These are phyloP conservation scores for Neurospora cerealis DNA, from an alignment of 495 filamentous ascomycete species.

Conservation along the genomic window DNA sequence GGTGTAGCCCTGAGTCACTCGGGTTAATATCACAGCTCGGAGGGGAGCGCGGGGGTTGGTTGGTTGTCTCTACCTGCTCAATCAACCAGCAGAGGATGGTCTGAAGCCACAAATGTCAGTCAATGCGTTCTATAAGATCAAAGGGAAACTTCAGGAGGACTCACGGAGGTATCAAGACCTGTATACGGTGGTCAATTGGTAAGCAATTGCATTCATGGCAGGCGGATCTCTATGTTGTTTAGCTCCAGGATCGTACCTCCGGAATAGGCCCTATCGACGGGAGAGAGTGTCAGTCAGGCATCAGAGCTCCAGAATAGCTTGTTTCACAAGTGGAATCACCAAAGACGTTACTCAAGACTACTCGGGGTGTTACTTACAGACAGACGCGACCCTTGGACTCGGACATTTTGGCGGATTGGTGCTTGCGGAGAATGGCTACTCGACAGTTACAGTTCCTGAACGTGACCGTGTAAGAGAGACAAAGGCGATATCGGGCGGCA, in stretches of 20 bases:
- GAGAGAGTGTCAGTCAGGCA: conserved; percentile 7
- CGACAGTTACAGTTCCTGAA: not conserved
- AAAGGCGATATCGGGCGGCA: not conserved
- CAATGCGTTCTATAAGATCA: not conserved
- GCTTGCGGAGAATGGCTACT: not conserved
- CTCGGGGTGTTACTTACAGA: conserved; percentile 25
- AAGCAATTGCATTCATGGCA: conserved; percentile 5
- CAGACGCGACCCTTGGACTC: conserved; percentile 36
- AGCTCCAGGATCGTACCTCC: conserved; percentile 21
- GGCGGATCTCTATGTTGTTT: not conserved
- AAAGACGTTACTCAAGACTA: not conserved
- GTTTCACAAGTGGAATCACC: not conserved
- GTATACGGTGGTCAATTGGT: not conserved
- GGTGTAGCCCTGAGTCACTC: conserved; percentile 13
- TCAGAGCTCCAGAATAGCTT: not conserved
- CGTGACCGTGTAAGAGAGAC: not conserved
- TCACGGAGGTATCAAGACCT: conserved; percentile 54
- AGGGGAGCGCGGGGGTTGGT: not conserved
- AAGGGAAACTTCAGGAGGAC: conserved; percentile 32
- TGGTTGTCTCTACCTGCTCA: conserved; percentile 34
- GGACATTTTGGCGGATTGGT: conserved; percentile 11
- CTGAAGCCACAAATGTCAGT: conserved; percentile 2
- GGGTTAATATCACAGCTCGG: conserved; percentile 32
- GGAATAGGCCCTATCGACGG: conserved; percentile 32
- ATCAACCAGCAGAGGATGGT: conserved; percentile 50